These are phyloP conservation scores for Phytophthora syringae DNA, from an alignment of 352 stramenopile species.

Conservation along the genomic window DNA sequence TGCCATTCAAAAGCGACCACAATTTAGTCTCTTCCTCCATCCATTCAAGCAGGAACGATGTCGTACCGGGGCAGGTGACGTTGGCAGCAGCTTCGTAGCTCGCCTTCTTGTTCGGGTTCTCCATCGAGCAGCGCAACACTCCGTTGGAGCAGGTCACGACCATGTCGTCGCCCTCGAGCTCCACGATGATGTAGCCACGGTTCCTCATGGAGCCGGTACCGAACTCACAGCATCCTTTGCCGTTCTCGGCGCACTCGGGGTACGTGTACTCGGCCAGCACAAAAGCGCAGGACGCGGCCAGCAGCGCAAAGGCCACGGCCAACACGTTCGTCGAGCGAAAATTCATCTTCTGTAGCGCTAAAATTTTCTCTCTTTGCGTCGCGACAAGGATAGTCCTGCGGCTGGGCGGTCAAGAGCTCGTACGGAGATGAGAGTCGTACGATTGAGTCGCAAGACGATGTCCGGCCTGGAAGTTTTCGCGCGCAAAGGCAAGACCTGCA, in stretches of 20 bases:
- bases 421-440: slow-evolving; percentile 23
- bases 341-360: slow-evolving; percentile 31
- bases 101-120: slow-evolving; percentile 64
- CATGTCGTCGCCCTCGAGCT: slow-evolving; percentile 51
- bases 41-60: too few relatives aligned
- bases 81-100: slow-evolving; percentile 40
- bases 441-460: slow-evolving; percentile 28
- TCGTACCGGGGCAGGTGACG: slow-evolving; percentile 60
- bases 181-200: slow-evolving; percentile 64
- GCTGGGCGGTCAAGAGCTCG: not conserved
- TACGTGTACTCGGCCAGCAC: slow-evolving; percentile 49
- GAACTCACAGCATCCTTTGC: slow-evolving; percentile 62
- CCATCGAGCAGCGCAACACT: slow-evolving; percentile 57
- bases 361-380: not conserved
- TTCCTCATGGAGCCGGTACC: slow-evolving; percentile 61
- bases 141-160: slow-evolving; percentile 70
- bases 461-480: slow-evolving; percentile 6
- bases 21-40: too few relatives aligned
- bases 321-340: slow-evolving; percentile 29
- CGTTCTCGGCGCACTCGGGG: slow-evolving; percentile 51
- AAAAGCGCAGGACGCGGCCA: slow-evolving; percentile 32
- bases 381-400: too few relatives aligned
- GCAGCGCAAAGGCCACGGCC: slow-evolving; percentile 29
- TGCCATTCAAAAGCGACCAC: slow-evolving; percentile 7
- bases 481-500: slow-evolving; percentile 5